Base-by-base conservation (phyloP, 163 green algal species). In the Picocystis sp. region DNA sequence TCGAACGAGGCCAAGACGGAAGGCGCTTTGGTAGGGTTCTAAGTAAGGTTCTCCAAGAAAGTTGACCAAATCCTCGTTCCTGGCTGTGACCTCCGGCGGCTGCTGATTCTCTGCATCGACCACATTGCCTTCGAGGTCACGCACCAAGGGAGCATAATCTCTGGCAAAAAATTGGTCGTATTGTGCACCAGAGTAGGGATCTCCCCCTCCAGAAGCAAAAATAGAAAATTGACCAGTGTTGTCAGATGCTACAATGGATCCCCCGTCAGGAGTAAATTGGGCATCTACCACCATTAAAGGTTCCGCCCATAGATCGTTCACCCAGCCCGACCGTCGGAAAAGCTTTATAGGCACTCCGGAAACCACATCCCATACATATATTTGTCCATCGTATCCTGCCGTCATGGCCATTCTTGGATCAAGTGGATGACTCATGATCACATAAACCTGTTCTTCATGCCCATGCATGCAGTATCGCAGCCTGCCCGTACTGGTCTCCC, bases 271-370 rank as follows among this genome's bases (percentile, higher is more conserved):
- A 0, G 62, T 55, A 52, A 75, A 84, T 54, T 79, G 68, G 1
- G 77, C 80, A 38, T 89, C 80, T 2, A 77, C 55, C 3, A 87
- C 53, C 41, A 79, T 65, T 1, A 89, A 58, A 17, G 62, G 22
- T 25, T 84, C 69, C 1, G 67, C 60, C 80, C 80, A 90, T 24
- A 58, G 55, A 47, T 61, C 72, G 3, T 61, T 51, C 17, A 33
- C 17, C 22, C 21, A 55, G 3, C 6, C 17, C 48, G n/a, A 55
- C 6, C 29, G 15, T 29, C 19, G 17, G 43, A 13, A 48, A 41
- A 33, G 22, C 15, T 53, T 45, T 54, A 81, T 70, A 51, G 67
- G 3, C 0, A 13, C 14, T 10, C 77, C 77, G 8, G 22, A 41
- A 1, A 56, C 12, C 0, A 78, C 52, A 55, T 85, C 71, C 77